Conservation (phyloP, 2,329 filamentous ascomycete genomes). For the Pseudocercospora cruenta region DNA sequence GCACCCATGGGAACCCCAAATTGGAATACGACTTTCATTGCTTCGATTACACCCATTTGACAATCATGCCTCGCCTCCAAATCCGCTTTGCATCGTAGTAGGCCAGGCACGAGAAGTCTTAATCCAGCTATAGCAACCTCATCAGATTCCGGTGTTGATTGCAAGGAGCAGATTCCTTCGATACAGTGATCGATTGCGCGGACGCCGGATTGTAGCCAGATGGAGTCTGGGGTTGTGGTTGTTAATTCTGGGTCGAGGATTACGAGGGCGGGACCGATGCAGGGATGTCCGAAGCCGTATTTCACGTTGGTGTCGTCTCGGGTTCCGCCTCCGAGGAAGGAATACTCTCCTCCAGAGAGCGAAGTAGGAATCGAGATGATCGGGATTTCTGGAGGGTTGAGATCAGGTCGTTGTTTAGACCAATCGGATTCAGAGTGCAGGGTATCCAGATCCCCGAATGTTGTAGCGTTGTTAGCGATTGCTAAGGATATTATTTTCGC, state of each 20-base stretch:
- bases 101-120: slow-evolving; percentile 46
- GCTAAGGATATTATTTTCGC: slow-evolving; percentile 58
- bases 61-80: slow-evolving; percentile 51
- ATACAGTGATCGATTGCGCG: slow-evolving; percentile 62
- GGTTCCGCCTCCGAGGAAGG: slow-evolving; percentile 46
- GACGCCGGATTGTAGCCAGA: slow-evolving; percentile 64
- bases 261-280: slow-evolving; percentile 52
- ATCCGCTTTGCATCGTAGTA: slow-evolving; percentile 48
- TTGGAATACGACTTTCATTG: slow-evolving; percentile 55
- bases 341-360: slow-evolving; percentile 39
- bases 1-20: slow-evolving; percentile 46
- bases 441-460: slow-evolving; percentile 11
- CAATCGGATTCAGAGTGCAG: slow-evolving; percentile 21
- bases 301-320: slow-evolving; percentile 17
- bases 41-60: slow-evolving; percentile 56
- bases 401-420: slow-evolving; percentile 6
- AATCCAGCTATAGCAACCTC: slow-evolving; percentile 45
- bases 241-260: slow-evolving; percentile 61
- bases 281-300: slow-evolving; percentile 31
- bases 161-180: slow-evolving; percentile 55
- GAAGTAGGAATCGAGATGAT: slow-evolving; percentile 28
- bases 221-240: slow-evolving; percentile 53
- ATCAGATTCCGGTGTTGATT: slow-evolving; percentile 42
- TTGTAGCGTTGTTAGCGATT: slow-evolving; percentile 20
- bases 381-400: slow-evolving; percentile 17